phyloP scores from a whole-genome alignment of 106 monocot species.

The Allium sativum region DNA sequence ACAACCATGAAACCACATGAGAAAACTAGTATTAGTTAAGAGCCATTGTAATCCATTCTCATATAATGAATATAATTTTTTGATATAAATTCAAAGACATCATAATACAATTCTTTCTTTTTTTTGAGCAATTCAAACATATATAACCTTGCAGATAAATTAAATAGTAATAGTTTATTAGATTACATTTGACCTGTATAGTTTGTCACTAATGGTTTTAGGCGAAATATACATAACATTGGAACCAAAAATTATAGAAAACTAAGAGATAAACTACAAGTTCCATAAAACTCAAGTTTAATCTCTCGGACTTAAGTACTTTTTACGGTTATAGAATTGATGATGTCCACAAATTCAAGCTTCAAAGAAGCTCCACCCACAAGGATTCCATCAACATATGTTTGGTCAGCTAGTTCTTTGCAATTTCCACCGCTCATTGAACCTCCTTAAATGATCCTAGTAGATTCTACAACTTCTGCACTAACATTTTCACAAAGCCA shows the following conservation, averaged over 20 bases:
- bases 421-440: slow-evolving; percentile 66
- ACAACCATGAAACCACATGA: no score
- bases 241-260: background rate
- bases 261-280: background rate
- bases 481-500: slow-evolving; percentile 32
- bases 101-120: no score
- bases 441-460: slow-evolving; percentile 77
- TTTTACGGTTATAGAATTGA: slow-evolving; percentile 65
- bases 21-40: no score
- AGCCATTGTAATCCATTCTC: no score
- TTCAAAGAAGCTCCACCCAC: slow-evolving; percentile 81
- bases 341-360: slow-evolving; percentile 79
- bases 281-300: background rate
- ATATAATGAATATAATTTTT: no score
- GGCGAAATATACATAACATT: slow-evolving; percentile 3
- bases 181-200: no score
- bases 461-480: slow-evolving; percentile 28
- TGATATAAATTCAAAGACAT: no score
- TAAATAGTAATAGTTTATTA: no score
- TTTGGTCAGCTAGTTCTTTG: slow-evolving; percentile 44
- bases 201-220: slow-evolving; percentile 2
- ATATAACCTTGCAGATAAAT: no score
- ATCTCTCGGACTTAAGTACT: background rate
- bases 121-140: no score
- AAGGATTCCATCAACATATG: slow-evolving; percentile 74